These are phyloP conservation scores for Aspergillus heteromorphus DNA, from an alignment of 495 filamentous ascomycete species.

Conservation along the genomic window DNA sequence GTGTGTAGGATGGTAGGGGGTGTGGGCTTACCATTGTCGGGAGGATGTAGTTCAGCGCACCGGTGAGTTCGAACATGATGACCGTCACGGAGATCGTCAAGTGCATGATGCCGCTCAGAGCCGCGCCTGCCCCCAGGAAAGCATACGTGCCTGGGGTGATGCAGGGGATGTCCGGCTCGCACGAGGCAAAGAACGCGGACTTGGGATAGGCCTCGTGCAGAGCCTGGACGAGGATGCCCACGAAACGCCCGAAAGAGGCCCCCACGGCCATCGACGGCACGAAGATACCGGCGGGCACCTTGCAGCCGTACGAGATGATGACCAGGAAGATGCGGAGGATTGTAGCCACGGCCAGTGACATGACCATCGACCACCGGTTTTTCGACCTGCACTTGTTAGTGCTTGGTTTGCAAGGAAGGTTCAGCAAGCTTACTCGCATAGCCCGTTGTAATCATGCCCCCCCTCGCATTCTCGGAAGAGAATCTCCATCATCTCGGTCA, in stretches of 20 bases:
- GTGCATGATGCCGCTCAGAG: constrained; percentile 97
- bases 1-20: background rate
- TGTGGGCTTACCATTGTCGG: constrained; percentile 72
- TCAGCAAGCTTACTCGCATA: constrained; percentile 65
- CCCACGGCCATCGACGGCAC: constrained; percentile 98
- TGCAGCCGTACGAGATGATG: constrained; percentile 96
- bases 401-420: background rate
- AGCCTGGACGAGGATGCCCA: constrained; percentile 91
- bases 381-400: constrained; percentile 36
- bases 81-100: constrained; percentile 94
- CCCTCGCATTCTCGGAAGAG: constrained; percentile 94
- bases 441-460: constrained; percentile 80
- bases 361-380: constrained; percentile 72
- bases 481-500: constrained; percentile 99
- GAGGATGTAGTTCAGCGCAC: constrained; percentile 90
- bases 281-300: constrained; percentile 95
- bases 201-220: constrained; percentile 77
- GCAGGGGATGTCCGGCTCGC: constrained; percentile 87
- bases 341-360: constrained; percentile 76
- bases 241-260: constrained; percentile 84
- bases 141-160: constrained; percentile 97
- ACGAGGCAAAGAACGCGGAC: constrained; percentile 79
- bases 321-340: constrained; percentile 77
- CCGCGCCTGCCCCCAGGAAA: constrained; percentile 88
- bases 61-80: constrained; percentile 97